These are phyloP conservation scores for Debaryomyces hansenii DNA, from an alignment of 805 yeast species.

Conservation along the genomic window DNA sequence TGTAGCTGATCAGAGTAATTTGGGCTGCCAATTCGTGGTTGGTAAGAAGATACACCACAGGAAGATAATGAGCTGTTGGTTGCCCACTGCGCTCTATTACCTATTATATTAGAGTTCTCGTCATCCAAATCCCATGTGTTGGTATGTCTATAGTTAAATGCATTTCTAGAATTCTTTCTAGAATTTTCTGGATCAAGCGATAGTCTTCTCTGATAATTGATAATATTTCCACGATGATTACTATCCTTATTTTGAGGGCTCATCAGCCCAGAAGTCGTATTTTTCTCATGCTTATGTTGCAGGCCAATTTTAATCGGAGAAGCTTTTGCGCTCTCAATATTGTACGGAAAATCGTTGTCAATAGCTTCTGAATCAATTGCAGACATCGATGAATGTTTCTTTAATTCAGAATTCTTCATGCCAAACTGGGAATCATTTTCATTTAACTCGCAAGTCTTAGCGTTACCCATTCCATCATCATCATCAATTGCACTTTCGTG, in stretches of 20 bases:
- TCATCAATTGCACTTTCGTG: background rate
- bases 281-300: too few species aligned
- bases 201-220: too few species aligned
- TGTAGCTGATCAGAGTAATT: slow-evolving; percentile 1
- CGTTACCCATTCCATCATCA: background rate
- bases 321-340: too few species aligned
- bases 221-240: too few species aligned
- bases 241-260: too few species aligned
- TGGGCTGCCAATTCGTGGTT: slow-evolving; percentile 2
- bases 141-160: background rate
- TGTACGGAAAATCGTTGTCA: too few species aligned
- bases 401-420: too few species aligned
- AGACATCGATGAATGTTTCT: too few species aligned
- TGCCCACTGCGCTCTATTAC: slow-evolving; percentile 10
- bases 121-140: slow-evolving; percentile 30
- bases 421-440: background rate
- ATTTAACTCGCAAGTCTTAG: background rate
- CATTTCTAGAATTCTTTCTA: background rate
- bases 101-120: slow-evolving; percentile 28
- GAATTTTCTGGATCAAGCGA: background rate
- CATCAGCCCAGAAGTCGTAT: too few species aligned
- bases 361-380: too few species aligned
- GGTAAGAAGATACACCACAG: slow-evolving; percentile 3
- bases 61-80: slow-evolving; percentile 13
- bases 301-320: too few species aligned